Base-by-base conservation (phyloP, 2,329 filamentous ascomycete genomes). In the Fusarium staphyleae region DNA sequence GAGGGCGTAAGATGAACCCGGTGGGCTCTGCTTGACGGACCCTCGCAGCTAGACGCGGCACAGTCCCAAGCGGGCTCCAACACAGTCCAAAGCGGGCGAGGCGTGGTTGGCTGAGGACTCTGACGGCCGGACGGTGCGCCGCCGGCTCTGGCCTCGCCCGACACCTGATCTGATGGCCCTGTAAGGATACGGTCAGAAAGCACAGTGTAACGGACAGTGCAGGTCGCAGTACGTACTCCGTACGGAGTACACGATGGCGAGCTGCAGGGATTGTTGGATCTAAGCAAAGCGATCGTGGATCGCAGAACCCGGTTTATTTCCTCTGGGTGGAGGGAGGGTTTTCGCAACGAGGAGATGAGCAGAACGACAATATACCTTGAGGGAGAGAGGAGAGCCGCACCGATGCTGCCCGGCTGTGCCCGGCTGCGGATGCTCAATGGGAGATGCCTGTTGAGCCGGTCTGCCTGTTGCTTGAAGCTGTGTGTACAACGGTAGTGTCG, bases 261-360 rank as follows among this genome's bases (percentile, higher is more conserved):
- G 41, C 39, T 35, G 34, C 52, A 48, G 48, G 51, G 55, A 51
- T 13, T 53, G 55, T 58, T 58, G 61, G 46, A 57, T 62, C 57
- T 60, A 59, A 40, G 29, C 48, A 60, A 46, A 58, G 42, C 61
- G 63, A 66, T 66, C 63, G 63, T 63, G 61, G 61, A 66, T 66
- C 61, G 56, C 60, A 35, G 42, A 36, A 63, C 59, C 59, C 60
- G 55, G 63, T 50, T 54, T 60, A 60, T 56, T 62, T 50, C 52
- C 45, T 55, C 43, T 56, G 53, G 40, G 44, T 45, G 51, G 58
- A 45, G 52, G n/a, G n/a, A n/a, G n/a, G n/a, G 19, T 36, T 14
- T 36, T 52, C 30, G 51, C 50, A 45, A 45, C 53, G 24, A 28
- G 26, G 29, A 56, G 36, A 40, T 6, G 14, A 34, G n/a, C 28